Base-by-base conservation (phyloP, 129 eudicot species). In the Heracleum sosnowskyi region DNA sequence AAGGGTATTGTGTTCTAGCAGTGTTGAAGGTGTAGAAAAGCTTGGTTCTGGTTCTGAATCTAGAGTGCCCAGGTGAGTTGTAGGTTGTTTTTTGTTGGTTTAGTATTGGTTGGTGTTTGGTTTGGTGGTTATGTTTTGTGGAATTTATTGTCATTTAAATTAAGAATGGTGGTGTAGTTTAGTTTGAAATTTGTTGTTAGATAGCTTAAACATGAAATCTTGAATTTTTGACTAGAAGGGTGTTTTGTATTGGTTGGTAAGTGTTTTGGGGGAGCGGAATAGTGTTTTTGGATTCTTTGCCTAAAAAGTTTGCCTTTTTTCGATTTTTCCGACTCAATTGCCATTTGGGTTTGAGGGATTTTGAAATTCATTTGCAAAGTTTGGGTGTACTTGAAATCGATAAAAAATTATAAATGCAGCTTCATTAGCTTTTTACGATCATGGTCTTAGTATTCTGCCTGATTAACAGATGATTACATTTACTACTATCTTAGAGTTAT, bases 1-100 rank as follows among this genome's bases (percentile, higher is more conserved):
- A 80, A 89, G 83, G 78, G 77, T 84, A 11, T 80, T 87, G 49
- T 91, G 90, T 62, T 81, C 87, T 42, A 81, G 83, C 83, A 49
- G 83, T 28, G 55, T 79, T 79, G 89, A 91, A 64, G 90, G 86
- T 44, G 83, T 82, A 36, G 90, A 87, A 66, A 73, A 73, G 47
- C 57, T 73, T 73, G 77, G 77, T 1, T 73, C 77, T 44, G 83
- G 73, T 46, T 69, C 85, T 78, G 89, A 85, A 84, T 86, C 94
- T 79, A 87, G 85, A 35, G 79, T 64, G 5, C 80, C 85, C 42
- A 91, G 94, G 94, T 91, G 16, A 68, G 40, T 60, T 55, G 39
- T 55, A 1, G 63, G 79, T 36, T 60, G 28, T 37, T 60, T 73
- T 26, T 42, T 66, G n/a, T 77, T 77, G 49, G 47, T 77, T 26